Percentiles rank a stretch among this genome's conserved stretches.
These are phyloP conservation scores for Mortierella sp. DNA, from an alignment of 371 early-diverging fungal genomes.

Conservation along the genomic window DNA sequence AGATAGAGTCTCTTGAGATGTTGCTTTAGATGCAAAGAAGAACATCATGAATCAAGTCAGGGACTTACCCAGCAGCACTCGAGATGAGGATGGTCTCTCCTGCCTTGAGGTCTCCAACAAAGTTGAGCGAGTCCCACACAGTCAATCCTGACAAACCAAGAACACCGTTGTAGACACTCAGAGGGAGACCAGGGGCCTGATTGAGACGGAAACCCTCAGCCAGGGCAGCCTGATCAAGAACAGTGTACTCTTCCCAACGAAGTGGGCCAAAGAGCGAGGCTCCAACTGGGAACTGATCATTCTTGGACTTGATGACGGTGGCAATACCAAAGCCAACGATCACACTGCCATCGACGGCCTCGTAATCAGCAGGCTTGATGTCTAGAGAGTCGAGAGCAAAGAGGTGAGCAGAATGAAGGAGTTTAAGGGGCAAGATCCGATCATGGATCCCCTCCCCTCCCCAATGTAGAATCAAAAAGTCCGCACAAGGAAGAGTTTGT, in stretches of 20 bases:
- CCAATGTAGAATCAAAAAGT: no score
- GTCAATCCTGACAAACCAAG: constrained; percentile 66
- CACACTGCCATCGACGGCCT: constrained; percentile 20
- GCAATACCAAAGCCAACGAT: constrained; percentile 35
- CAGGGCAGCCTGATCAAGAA: constrained; percentile 1
- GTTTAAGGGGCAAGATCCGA: no score
- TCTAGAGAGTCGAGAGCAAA: neutral
- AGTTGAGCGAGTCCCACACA: constrained; percentile 32
- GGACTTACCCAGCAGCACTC: constrained; percentile 60
- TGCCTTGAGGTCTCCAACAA: constrained; percentile 63
- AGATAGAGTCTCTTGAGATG: no score
- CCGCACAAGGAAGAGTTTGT: no score
- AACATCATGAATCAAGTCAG: no score
- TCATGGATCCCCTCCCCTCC: no score
- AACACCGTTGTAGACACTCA: constrained; percentile 49
- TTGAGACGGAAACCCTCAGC: neutral
- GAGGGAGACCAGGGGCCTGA: neutral
- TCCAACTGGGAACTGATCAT: constrained; percentile 19
- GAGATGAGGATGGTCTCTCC: constrained; percentile 75
- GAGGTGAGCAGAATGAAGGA: no score
- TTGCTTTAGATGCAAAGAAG: neutral
- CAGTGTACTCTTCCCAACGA: constrained; percentile 29
- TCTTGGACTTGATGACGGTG: constrained; percentile 26
- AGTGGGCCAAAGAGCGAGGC: constrained; percentile 9
- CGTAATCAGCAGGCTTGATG: no score